A percentile compares a stretch with the other conserved stretches of the same genome.
phyloP scores from a whole-genome alignment of 495 filamentous ascomycete genomes.

The Penicillium crystallinum region DNA sequence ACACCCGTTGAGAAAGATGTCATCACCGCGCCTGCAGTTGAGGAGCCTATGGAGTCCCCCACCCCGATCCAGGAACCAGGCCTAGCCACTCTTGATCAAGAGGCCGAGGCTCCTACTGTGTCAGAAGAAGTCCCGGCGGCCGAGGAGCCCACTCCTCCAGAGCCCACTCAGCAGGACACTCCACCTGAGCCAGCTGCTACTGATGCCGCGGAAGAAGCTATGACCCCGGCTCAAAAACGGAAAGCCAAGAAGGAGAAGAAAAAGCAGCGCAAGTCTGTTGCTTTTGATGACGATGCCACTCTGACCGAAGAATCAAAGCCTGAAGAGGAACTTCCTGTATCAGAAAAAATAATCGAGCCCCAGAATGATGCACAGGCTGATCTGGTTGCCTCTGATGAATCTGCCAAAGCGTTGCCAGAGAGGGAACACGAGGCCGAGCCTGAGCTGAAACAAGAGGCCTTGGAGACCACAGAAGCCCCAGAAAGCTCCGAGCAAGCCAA shows the following conservation, averaged over 20 bases:
- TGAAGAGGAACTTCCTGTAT: neutral
- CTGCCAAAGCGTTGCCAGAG: neutral
- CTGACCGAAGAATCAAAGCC: conserved; percentile 12
- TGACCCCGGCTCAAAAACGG: neutral
- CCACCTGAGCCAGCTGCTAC: neutral
- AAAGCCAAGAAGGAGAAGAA: conserved; percentile 18
- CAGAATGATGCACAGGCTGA: conserved; percentile 1
- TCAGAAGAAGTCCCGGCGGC: neutral
- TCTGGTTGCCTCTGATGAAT: neutral
- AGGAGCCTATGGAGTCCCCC: neutral
- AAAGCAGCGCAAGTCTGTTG: conserved; percentile 25
- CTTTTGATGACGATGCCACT: conserved; percentile 8
- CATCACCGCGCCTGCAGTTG: conserved; percentile 2
- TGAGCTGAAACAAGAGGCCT: neutral
- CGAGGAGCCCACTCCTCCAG: neutral
- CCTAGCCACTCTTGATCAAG: neutral
- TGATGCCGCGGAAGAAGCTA: conserved; percentile 25
- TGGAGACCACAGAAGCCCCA: neutral
- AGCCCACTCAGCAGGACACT: neutral
- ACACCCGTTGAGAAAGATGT: conserved; percentile 1
- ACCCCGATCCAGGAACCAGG: neutral
- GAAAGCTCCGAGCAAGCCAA: neutral
- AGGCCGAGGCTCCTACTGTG: neutral
- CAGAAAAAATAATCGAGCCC: neutral
- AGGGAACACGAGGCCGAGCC: neutral